Base-by-base conservation (phyloP, 805 yeast genomes). In the Nakazawaea laoshanensis region DNA sequence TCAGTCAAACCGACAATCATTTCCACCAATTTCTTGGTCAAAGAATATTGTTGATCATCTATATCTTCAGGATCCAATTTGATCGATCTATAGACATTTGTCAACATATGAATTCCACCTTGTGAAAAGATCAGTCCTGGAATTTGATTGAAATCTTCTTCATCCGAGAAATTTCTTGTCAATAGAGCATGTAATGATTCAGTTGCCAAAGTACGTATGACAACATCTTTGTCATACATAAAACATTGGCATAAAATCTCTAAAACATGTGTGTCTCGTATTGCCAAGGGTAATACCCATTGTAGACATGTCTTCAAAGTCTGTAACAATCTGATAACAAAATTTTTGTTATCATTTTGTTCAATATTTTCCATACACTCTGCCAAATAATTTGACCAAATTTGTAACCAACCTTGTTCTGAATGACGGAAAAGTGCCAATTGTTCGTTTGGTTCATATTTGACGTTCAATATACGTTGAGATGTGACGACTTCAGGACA, bases 121-220 rank as follows among this genome's bases (percentile, higher is more conserved):
- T 76, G 58, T 26, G 72, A 63, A 58, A 84, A 88, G 3, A 88
- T 80, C 9, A 79, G 67, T 8, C 94, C 94, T 26, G 89, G 77
- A 30, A 89, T 74, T 34, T 74, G 73, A 30, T 74, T 74, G 52
- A 87, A 81, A 54, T 92, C 96, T 2, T 63, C 72, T 26, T 63
- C 70, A 8, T 69, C 67, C 21, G 68, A 60, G 54, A 84, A 87
- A 10, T 71, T 67, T 47, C 97, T 71, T 1, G 95, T 85, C 57
- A 88, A 81, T 14, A 92, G 61, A 24, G 83, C 81, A 53, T 92
- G 96, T 41, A 92, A 66, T 48, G 96, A 86, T 51, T 92, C 98
- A 29, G 88, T 75, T 0, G 96, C 87, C 40, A 88, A 67, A 0
- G 86, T 79, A 50, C 85, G 79, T 30, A 89, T 71, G 42, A 72